phyloP scores from a whole-genome alignment of 2,329 filamentous ascomycete genomes.

The Aaosphaeria arxii region DNA sequence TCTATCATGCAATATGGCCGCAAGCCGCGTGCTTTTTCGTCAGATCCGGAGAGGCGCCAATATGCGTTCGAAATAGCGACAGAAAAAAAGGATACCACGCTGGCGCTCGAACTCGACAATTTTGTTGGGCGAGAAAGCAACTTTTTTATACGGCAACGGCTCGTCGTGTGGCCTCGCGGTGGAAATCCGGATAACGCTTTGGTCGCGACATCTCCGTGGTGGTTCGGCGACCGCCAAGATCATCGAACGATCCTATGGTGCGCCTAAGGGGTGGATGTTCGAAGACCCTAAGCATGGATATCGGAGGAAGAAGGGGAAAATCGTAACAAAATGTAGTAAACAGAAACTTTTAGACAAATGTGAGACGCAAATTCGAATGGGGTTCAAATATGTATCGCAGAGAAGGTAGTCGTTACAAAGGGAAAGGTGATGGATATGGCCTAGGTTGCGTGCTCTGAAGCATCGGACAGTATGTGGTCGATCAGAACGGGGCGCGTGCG shows the following conservation, averaged over 20 bases:
- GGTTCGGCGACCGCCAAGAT: too few relatives aligned
- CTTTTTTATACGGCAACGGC: too few relatives aligned
- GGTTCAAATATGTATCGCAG: constrained; percentile 15
- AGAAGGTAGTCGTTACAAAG: constrained; percentile 17
- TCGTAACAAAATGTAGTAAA: constrained; percentile 14
- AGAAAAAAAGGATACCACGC: constrained; percentile 17
- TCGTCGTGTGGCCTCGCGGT: too few relatives aligned
- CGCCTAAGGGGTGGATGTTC: too few relatives aligned
- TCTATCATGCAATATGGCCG: constrained; percentile 40
- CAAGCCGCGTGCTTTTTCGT: constrained; percentile 34
- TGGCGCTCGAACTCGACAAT: too few relatives aligned
- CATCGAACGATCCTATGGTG: too few relatives aligned
- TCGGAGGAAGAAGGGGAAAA: constrained; percentile 1
- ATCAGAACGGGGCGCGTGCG: too few relatives aligned
- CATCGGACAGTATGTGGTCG: too few relatives aligned
- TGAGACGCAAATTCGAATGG: constrained; percentile 20
- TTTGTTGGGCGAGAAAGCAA: too few relatives aligned
- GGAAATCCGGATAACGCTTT: too few relatives aligned
- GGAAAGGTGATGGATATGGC: neutral
- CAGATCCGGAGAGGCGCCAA: constrained; percentile 33
- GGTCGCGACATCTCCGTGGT: too few relatives aligned
- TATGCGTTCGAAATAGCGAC: constrained; percentile 35
- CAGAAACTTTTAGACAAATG: constrained; percentile 33
- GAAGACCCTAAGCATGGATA: neutral
- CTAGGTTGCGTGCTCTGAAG: too few relatives aligned